Conservation (phyloP, 345 rosid genomes). For the Gossypium bickii region DNA sequence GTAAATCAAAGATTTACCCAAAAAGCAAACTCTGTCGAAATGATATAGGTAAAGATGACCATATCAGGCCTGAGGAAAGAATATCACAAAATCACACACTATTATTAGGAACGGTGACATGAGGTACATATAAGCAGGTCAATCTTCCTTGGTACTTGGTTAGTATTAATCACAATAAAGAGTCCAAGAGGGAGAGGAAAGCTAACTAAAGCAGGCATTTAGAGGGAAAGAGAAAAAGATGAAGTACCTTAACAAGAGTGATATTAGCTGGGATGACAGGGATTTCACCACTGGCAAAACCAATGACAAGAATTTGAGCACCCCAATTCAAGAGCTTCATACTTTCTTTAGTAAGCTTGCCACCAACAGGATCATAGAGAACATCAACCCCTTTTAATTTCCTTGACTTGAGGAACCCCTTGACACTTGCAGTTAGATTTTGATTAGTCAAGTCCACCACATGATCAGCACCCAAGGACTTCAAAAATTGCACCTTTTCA, state of each 20-base stretch:
- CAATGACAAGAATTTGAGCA: constrained; percentile 84
- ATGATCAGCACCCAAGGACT: constrained; percentile 76
- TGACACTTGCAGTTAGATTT: constrained; percentile 59
- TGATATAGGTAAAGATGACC: neutral
- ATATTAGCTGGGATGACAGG: constrained; percentile 82
- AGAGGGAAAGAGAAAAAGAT: neutral
- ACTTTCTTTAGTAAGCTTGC: constrained; percentile 64
- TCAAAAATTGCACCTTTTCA: constrained; percentile 67
- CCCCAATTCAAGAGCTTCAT: constrained; percentile 91
- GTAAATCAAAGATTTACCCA: neutral
- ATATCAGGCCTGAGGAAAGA: neutral
- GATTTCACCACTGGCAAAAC: constrained; percentile 88
- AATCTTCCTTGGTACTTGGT: neutral
- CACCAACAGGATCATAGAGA: constrained; percentile 87
- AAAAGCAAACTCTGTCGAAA: neutral
- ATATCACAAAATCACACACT: neutral
- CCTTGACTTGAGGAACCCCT: constrained; percentile 63
- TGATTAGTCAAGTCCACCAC: constrained; percentile 66
- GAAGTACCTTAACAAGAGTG: constrained; percentile 80
- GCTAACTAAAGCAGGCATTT: neutral
- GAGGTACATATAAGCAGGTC: neutral
- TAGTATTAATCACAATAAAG: neutral
- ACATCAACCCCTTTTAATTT: constrained; percentile 86
- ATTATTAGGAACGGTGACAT: neutral
- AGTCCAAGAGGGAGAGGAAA: neutral